A percentile compares a stretch with the other conserved stretches of the same genome.
These are phyloP conservation scores for Tetragonia tetragonoides DNA, from an alignment of 148 eudicot genomes.

Conservation along the genomic window DNA sequence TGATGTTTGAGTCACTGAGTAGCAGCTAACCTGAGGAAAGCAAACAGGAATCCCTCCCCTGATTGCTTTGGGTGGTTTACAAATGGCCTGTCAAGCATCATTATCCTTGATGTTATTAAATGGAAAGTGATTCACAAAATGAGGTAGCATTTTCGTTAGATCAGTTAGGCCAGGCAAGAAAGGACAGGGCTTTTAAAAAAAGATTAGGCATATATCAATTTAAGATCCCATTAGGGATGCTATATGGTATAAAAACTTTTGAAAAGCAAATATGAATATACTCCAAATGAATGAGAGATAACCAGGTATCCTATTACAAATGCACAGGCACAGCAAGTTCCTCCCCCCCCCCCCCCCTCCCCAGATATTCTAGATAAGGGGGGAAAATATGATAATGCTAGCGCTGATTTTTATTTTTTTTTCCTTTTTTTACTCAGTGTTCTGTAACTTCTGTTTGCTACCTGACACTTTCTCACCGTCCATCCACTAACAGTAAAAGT, in stretches of 20 bases:
- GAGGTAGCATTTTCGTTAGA: background rate
- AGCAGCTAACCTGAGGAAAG: constrained; percentile 68
- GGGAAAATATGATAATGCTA: background rate
- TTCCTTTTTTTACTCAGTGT: background rate
- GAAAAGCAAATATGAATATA: constrained; percentile 20
- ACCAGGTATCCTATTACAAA: constrained; percentile 10
- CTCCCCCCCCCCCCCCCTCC: background rate
- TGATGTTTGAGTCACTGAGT: background rate
- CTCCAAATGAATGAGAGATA: constrained; percentile 10
- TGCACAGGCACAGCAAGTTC: background rate
- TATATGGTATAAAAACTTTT: constrained; percentile 9
- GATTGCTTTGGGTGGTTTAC: constrained; percentile 68
- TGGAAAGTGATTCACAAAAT: background rate
- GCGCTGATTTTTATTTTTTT: background rate
- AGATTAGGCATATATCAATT: background rate
- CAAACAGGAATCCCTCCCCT: constrained; percentile 72
- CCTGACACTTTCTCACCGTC: background rate
- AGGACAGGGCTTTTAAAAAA: background rate
- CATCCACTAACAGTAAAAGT: background rate
- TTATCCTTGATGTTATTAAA: background rate
- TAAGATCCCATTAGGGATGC: constrained; percentile 10
- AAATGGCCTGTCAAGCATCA: constrained; percentile 46
- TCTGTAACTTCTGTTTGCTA: background rate
- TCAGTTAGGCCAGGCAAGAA: constrained; percentile 1
- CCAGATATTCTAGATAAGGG: constrained; percentile 5